Base-by-base conservation (phyloP, 2,329 filamentous ascomycete species). In the Ilyonectria sp. region DNA sequence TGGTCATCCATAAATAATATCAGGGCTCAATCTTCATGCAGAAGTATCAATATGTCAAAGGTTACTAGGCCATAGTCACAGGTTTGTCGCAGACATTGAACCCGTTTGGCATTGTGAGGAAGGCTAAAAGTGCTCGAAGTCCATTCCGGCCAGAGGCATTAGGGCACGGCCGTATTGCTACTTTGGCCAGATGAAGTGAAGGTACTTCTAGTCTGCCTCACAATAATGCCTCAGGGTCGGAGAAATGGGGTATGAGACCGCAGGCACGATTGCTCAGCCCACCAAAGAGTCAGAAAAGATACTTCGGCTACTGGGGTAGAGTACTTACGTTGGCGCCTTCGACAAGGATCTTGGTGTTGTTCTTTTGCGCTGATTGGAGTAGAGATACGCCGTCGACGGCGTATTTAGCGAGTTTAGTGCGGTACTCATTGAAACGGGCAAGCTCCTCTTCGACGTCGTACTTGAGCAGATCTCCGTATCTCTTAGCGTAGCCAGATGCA, bases 401-500 rank as follows among this genome's bases (percentile, higher is more conserved):
- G 54, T 47, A 63, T 26, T 52, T 40, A 4, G 52, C n/a, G 23
- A 63, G 60, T 6, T 63, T 17, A 2, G n/a, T 6, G n/a, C 65
- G 60, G 15, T 67, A 63, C 13, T 49, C 49, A 11, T 56, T 23
- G 19, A 63, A 67, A 13, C 55, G 43, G 21, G 54, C 44, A 6
- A 67, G 23, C 23, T 67, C 55, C 6, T 67, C 60, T 8, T 67
- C 60, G 10, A 67, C 60, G 33, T 67, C 65, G 19, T 67, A 67
- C 10, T 63, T 52, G 9, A 67, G 21, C 4, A 63, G 60, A 15
- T 67, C 55, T 11, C 91, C 91, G 74, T 90, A 93, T 54, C 90
- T 84, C 81, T 91, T 90, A 82, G 89, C 86, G 81, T 87, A 92
- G n/a, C 88, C 88, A 7, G 80, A 73, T 15, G 87, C 90, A 58